Conservation (phyloP, 2,329 filamentous ascomycete species). For the Fusarium agapanthi region DNA sequence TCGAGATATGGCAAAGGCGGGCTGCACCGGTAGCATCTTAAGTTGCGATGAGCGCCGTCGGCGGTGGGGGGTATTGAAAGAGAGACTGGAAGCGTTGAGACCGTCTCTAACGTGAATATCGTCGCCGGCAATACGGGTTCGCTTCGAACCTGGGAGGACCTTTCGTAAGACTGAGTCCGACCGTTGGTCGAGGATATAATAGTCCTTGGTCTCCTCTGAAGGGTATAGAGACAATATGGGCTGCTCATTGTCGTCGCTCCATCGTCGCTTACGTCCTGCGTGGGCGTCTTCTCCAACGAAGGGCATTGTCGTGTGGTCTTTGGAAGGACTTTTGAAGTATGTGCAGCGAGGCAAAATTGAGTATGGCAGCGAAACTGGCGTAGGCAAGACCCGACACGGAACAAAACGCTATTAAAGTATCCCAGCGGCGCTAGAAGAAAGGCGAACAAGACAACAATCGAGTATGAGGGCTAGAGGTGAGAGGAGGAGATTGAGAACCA, state of each 20-base stretch:
- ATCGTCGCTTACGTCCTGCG: conserved; percentile 49
- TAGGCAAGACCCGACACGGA: neutral
- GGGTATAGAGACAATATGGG: conserved; percentile 39
- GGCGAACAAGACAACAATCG: neutral
- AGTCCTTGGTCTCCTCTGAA: conserved; percentile 39
- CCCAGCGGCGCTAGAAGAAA: neutral
- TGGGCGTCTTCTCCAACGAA: conserved; percentile 46
- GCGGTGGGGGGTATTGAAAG: conserved; percentile 28
- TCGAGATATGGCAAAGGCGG: conserved; percentile 13
- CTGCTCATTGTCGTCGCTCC: conserved; percentile 42
- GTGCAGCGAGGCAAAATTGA: conserved; percentile 21
- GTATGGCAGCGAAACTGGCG: neutral
- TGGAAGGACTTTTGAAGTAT: conserved; percentile 21
- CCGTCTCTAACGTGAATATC: conserved; percentile 31
- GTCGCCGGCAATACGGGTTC: conserved; percentile 42
- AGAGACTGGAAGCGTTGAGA: conserved; percentile 4
- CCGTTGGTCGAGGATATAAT: conserved; percentile 41
- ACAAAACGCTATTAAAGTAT: neutral
- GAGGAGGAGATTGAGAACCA: conserved; percentile 13
- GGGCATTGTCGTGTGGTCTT: conserved; percentile 44
- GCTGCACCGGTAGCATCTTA: conserved; percentile 33
- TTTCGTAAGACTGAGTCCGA: conserved; percentile 42
- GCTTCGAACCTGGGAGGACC: conserved; percentile 45
- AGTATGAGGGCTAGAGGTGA: conserved; percentile 1
- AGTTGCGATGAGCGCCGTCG: conserved; percentile 41